Percentiles rank a stretch among this genome's conserved stretches.
These are phyloP conservation scores for Phytomonas serpens DNA, from an alignment of 208 protist genomes.

Conservation along the genomic window DNA sequence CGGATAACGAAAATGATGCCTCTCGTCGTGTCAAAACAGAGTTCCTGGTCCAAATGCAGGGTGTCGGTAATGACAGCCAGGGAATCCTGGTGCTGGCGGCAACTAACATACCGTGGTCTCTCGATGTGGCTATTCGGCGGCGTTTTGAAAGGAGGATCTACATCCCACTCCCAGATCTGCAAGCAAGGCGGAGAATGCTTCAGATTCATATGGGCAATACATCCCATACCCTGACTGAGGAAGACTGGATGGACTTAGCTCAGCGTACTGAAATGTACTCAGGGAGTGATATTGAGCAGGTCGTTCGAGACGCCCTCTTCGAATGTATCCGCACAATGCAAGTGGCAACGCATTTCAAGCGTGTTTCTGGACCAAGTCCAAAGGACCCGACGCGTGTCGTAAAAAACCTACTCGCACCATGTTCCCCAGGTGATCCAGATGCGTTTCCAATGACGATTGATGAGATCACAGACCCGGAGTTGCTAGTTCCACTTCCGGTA, in stretches of 20 bases:
- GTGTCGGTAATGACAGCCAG: conserved; percentile 79
- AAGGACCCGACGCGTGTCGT: conserved; percentile 61
- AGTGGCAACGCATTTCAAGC: conserved; percentile 97
- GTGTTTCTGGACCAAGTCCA: conserved; percentile 65
- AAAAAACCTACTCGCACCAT: conserved; percentile 87
- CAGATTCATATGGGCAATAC: conserved; percentile 95
- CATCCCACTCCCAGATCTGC: conserved; percentile 88
- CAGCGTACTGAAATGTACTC: conserved; percentile 90
- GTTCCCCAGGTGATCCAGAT: conserved; percentile 90
- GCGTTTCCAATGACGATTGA: conserved; percentile 91
- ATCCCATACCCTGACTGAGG: conserved; percentile 71
- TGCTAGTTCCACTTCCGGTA: conserved; percentile 89
- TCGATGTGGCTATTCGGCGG: conserved; percentile 88
- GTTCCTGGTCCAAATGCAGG: conserved; percentile 98
- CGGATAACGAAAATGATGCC: conserved; percentile 84
- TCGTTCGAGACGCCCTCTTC: conserved; percentile 97
- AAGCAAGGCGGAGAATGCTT: conserved; percentile 89
- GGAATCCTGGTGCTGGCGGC: conserved; percentile 89
- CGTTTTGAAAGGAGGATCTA: conserved; percentile 92
- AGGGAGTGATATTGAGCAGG: conserved; percentile 95
- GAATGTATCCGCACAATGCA: conserved; percentile 95
- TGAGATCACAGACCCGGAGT: conserved; percentile 83
- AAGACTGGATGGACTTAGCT: conserved; percentile 90
- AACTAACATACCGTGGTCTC: conserved; percentile 88
- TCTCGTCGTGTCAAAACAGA: conserved; percentile 99